Base-by-base conservation (phyloP, 371 early-diverging fungal genomes). In the Mortierella polycephala region DNA sequence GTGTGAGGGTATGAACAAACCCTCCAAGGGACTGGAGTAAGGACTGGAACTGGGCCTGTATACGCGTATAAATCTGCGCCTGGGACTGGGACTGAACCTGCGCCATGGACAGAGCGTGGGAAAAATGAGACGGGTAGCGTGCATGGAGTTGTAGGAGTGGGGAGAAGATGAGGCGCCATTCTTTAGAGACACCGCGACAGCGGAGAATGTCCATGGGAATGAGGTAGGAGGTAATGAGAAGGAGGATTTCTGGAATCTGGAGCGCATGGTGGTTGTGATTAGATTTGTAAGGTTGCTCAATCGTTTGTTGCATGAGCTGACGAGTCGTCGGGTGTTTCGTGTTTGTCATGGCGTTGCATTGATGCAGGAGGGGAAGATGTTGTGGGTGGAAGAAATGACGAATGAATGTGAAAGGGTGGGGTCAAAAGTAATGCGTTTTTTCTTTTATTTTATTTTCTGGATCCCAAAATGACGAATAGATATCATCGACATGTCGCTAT, bases 101-200 rank as follows among this genome's bases (percentile, higher is more conserved):
- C 58, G 56, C 49, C 40, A n/a, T 12, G 11, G 1, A 13, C 18
- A 20, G 50, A 23, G 50, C 50, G 47, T 59, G 55, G 51, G 63
- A 59, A 30, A 56, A 60, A 52, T 60, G 68, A 49, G 60, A 44
- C 10, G 60, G 64, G 44, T 67, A 64, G 12, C 62, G 74, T 2
- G 30, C 30, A 30, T 30, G 30, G 30, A 30, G 30, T n/a, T 68
- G 23, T 20, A 74, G 68, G 41, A 59, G 60, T 12, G 74, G 64
- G 7, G 74, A 67, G 57, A 74, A 74, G 49, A 74, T 37, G 8
- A 14, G 41, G 20, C 74, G 74, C 74, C 74, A 74, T 18, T 63
- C 60, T 13, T 56, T 37, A 6, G 53, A 68, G 21, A 74, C 69
- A 3, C 74, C 68, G 7, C 74, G 47, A 41, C 74, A 74, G 56